phyloP scores from a whole-genome alignment of 2,329 filamentous ascomycete species.

The Sclerotinia sclerotiorum region DNA sequence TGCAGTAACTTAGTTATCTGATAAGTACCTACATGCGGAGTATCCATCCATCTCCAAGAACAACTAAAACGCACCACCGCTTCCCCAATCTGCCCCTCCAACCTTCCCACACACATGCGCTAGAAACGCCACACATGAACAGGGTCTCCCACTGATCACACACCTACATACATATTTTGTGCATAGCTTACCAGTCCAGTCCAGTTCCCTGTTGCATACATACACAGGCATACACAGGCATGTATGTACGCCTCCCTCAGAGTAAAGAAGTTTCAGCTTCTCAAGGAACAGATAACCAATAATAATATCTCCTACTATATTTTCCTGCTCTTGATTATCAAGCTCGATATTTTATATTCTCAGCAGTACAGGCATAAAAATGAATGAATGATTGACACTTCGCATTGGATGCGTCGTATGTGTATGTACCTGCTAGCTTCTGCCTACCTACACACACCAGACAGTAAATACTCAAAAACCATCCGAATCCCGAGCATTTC shows the following conservation, averaged over 20 bases:
- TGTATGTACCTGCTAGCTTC: too few species aligned
- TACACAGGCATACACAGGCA: too few species aligned
- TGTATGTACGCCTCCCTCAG: neutral
- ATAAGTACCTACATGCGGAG: neutral
- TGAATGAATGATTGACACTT: too few species aligned
- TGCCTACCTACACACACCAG: neutral
- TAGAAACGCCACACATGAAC: neutral
- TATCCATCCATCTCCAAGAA: neutral
- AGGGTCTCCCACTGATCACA: neutral
- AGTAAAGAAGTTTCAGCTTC: slow-evolving; percentile 13
- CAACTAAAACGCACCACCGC: neutral
- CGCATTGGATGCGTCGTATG: neutral
- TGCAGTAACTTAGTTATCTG: neutral
- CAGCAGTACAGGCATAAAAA: neutral
- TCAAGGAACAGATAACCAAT: neutral
- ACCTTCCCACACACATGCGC: neutral
- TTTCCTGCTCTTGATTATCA: neutral
- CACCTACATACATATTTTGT: neutral
- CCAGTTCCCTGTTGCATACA: neutral
- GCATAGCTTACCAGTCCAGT: neutral
- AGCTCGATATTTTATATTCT: neutral
- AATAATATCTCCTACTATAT: too few species aligned
- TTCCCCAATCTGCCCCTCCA: neutral
- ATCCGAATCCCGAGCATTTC: neutral
- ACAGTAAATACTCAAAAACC: too few species aligned